phyloP scores from a whole-genome alignment of 2,329 filamentous ascomycete genomes.

The Chrysosporium queenslandicum region DNA sequence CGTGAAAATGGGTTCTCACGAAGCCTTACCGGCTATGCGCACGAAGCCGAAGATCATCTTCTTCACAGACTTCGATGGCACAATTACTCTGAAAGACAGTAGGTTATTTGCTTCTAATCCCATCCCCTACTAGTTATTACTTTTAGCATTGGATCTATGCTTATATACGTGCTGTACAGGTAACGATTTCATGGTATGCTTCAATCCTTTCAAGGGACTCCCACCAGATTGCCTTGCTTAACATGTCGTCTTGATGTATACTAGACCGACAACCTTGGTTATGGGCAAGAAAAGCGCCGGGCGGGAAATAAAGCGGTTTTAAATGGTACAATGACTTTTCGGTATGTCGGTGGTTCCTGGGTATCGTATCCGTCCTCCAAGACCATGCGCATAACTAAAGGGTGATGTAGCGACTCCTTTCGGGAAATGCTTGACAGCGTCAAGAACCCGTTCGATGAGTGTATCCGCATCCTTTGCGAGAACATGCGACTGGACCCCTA shows the following conservation, averaged over 20 bases:
- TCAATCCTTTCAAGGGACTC: neutral
- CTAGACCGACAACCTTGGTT: slow-evolving; percentile 86
- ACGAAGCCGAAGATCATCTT: slow-evolving; percentile 81
- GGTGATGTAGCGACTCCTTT: slow-evolving; percentile 58
- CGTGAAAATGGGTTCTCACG: slow-evolving; percentile 15
- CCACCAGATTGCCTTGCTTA: neutral
- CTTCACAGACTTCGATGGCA: slow-evolving; percentile 98
- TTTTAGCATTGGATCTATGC: slow-evolving; percentile 15
- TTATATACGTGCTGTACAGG: slow-evolving; percentile 29
- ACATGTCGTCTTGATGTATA: slow-evolving; percentile 2
- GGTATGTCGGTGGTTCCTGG: too few species aligned
- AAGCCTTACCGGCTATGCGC: slow-evolving; percentile 33
- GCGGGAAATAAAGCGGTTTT: slow-evolving; percentile 70
- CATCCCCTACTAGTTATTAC: too few species aligned
- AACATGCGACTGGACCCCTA: slow-evolving; percentile 83
- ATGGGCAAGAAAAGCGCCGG: slow-evolving; percentile 59
- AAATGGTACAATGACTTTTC: slow-evolving; percentile 59
- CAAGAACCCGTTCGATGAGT: slow-evolving; percentile 67
- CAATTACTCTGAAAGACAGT: slow-evolving; percentile 68
- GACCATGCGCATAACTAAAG: neutral
- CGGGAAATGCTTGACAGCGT: slow-evolving; percentile 86
- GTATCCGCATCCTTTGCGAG: slow-evolving; percentile 63
- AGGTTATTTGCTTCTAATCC: slow-evolving; percentile 21
- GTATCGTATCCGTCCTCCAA: too few species aligned
- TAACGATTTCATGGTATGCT: slow-evolving; percentile 54